These are phyloP conservation scores for Cymbopogon citratus DNA, from an alignment of 176 grass and related monocot species.

Conservation along the genomic window DNA sequence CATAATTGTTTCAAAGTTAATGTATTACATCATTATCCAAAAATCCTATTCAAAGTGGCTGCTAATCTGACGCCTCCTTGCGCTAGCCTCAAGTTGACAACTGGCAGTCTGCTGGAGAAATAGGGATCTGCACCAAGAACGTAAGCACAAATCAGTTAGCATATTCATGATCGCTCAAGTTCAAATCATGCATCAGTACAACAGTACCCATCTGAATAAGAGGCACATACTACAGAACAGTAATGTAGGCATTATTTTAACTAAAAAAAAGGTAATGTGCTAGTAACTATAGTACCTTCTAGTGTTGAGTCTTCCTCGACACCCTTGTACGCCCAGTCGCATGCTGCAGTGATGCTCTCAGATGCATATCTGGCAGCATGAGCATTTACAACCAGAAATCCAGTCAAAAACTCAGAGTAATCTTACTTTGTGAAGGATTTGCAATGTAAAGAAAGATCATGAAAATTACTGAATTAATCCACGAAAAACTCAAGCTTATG, in stretches of 20 bases:
- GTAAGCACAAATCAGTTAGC: not conserved
- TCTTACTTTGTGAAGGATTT: not conserved
- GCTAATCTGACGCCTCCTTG: slow-evolving; percentile 52
- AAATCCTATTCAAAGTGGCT: slow-evolving; percentile 61
- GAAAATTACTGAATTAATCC: not conserved
- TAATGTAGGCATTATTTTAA: not conserved
- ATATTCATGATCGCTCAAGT: not conserved
- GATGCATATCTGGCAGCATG: slow-evolving; percentile 45
- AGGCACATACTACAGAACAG: not conserved
- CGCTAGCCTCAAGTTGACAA: slow-evolving; percentile 48
- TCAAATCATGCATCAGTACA: not conserved
- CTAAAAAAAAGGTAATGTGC: not conserved
- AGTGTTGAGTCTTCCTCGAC: slow-evolving; percentile 29
- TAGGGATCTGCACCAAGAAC: slow-evolving; percentile 45
- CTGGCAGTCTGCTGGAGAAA: slow-evolving; percentile 49
- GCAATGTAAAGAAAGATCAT: not conserved
- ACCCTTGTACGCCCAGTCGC: slow-evolving; percentile 59
- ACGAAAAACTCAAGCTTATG: not conserved
- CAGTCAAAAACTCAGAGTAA: not conserved
- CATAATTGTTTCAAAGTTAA: not conserved
- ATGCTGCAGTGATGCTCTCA: slow-evolving; percentile 55
- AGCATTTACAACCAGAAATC: not conserved
- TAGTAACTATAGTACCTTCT: slow-evolving; percentile 13
- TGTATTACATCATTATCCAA: not conserved
- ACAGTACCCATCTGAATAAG: not conserved